phyloP scores from a whole-genome alignment of 768 basidiomycete genomes.

The Tylopilus felleus region DNA sequence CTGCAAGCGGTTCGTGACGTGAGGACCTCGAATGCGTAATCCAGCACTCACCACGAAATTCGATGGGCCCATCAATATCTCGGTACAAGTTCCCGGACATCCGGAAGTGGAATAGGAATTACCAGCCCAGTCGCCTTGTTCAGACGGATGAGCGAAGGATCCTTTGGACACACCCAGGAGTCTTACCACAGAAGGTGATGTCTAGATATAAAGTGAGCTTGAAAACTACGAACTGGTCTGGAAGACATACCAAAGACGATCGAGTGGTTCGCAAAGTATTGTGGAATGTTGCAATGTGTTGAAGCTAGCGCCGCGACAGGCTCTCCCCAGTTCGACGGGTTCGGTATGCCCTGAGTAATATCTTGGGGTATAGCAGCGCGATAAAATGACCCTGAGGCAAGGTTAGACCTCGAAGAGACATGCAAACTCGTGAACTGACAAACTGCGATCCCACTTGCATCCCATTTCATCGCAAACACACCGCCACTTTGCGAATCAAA shows the following conservation, averaged over 20 bases:
- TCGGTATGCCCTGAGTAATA: slow-evolving; percentile 55
- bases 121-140: slow-evolving; percentile 77
- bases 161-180: not conserved
- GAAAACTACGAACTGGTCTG: not conserved
- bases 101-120: slow-evolving; percentile 71
- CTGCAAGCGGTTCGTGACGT: slow-evolving; percentile 34
- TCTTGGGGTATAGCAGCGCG: slow-evolving; percentile 72
- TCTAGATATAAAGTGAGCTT: slow-evolving; percentile 41
- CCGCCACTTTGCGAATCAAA: slow-evolving; percentile 82
- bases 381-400: slow-evolving; percentile 70
- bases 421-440: slow-evolving; percentile 43
- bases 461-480: slow-evolving; percentile 89
- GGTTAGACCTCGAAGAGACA: slow-evolving; percentile 3
- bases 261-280: slow-evolving; percentile 65
- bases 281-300: slow-evolving; percentile 50
- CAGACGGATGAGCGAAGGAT: slow-evolving; percentile 6
- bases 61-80: slow-evolving; percentile 57
- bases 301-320: slow-evolving; percentile 62
- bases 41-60: slow-evolving; percentile 64
- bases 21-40: not conserved
- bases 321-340: slow-evolving; percentile 64
- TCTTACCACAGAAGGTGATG: slow-evolving; percentile 77
- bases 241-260: slow-evolving; percentile 65
- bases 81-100: slow-evolving; percentile 72
- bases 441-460: slow-evolving; percentile 67